Conservation (phyloP, 2,329 filamentous ascomycete species). For the Penicillium italicum region DNA sequence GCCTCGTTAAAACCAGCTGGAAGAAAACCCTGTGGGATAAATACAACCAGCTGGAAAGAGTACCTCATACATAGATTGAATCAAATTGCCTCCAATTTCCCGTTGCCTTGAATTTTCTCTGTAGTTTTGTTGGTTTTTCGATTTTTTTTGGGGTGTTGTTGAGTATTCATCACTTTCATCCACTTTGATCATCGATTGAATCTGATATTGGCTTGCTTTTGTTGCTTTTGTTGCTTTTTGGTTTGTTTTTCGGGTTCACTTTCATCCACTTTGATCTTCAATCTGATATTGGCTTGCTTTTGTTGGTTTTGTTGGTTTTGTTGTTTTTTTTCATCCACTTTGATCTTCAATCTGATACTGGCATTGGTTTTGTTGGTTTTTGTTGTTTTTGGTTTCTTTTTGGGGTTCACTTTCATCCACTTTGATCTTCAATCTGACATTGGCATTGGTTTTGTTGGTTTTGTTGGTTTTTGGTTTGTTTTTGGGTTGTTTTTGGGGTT, state of each 20-base stretch:
- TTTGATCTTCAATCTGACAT: too few relatives aligned
- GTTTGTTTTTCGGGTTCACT: too few relatives aligned
- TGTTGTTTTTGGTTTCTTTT: neutral
- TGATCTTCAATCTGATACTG: too few relatives aligned
- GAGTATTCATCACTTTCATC: neutral
- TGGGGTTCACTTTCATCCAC: too few relatives aligned
- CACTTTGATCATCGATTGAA: neutral
- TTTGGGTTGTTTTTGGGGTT: too few relatives aligned
- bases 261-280: too few relatives aligned
- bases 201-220: too few relatives aligned
- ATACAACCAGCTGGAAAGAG: conserved; percentile 9
- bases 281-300: too few relatives aligned
- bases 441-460: neutral
- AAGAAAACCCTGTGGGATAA: conserved; percentile 4
- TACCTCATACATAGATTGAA: neutral
- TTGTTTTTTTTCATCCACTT: neutral
- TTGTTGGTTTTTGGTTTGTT: too few relatives aligned
- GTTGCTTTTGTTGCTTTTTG: too few relatives aligned
- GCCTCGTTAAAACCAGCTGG: conserved; percentile 10
- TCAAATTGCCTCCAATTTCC: neutral
- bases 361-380: too few relatives aligned
- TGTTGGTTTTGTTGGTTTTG: too few relatives aligned
- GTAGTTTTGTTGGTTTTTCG: neutral
- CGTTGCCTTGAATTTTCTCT: neutral
- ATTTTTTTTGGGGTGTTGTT: neutral